phyloP scores from a whole-genome alignment of 139 green algal genomes.

The Picochlorum sp. region DNA sequence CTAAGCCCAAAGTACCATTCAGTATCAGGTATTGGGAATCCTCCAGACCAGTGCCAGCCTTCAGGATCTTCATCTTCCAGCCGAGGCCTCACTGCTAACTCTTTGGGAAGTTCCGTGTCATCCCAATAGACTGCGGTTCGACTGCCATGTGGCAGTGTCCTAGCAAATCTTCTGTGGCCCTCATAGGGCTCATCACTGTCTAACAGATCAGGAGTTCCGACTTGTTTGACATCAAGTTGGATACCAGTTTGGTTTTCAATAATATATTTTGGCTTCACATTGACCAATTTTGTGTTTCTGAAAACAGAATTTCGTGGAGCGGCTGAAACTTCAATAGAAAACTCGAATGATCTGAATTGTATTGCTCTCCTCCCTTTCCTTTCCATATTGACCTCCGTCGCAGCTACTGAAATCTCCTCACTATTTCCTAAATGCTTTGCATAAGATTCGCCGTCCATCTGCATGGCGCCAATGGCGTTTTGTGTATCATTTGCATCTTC shows the following conservation, averaged over 20 bases:
- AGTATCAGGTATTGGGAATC: constrained; percentile 52
- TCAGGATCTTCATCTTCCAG: constrained; percentile 11
- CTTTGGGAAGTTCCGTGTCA: constrained; percentile 36
- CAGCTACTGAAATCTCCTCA: no score
- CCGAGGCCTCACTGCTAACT: constrained; percentile 57
- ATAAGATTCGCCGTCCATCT: no score
- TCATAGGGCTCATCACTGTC: constrained; percentile 8
- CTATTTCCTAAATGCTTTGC: no score
- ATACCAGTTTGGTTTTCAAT: constrained; percentile 75
- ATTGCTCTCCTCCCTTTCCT: constrained; percentile 13
- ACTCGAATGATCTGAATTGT: constrained; percentile 49
- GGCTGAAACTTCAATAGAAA: constrained; percentile 63
- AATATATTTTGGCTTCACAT: constrained; percentile 77
- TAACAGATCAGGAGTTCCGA: constrained; percentile 45
- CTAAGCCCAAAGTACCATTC: constrained; percentile 72
- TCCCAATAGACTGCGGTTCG: constrained; percentile 61
- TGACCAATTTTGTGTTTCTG: constrained; percentile 56
- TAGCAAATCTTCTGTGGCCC: constrained; percentile 38
- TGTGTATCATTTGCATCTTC: no score
- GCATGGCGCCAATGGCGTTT: no score
- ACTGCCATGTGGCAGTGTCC: constrained; percentile 27
- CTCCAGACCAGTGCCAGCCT: constrained; percentile 50
- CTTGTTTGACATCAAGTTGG: constrained; percentile 71
- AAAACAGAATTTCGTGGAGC: constrained; percentile 49
- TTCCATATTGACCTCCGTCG: no score